Base-by-base conservation (phyloP, 768 basidiomycete genomes). In the Dendrothele bispora region DNA sequence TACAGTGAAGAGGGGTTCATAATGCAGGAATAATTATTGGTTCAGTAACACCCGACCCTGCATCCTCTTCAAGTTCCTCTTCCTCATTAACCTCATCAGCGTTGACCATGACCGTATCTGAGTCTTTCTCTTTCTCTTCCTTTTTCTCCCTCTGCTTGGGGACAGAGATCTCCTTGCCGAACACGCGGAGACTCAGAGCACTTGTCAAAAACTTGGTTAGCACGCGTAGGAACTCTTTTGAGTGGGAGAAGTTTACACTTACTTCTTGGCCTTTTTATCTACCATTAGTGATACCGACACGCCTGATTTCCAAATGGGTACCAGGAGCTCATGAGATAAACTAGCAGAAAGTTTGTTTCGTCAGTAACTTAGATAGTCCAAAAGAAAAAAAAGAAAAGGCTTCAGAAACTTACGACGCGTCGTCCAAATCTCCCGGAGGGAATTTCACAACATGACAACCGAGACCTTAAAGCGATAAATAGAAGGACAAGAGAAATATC, bases 211-310 rank as follows among this genome's bases (percentile, higher is more conserved):
- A 43, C 21, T 38, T 45, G 42, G 39, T 40, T 32, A 43, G 29
- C 50, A 27, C 42, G 34, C 17, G 11, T 10, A 29, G 51, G n/a
- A 42, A 11, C 6, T 7, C 18, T n/a, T 22, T 24, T 8, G 4
- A 17, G 7, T n/a, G 28, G 14, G 11, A 14, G 15, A 8, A 27
- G 26, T 29, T n/a, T n/a, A n/a, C n/a, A 62, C 72, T 10, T 36
- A 92, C 95, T 88, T 91, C 69, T 98, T 98, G 21, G 93, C 91
- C 60, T 89, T 89, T 67, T 98, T 99, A 68, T 98, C 94, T 45
- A 97, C 83, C 92, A 98, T 93, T 49, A 98, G 73, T 1, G 87
- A 83, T 43, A 95, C 62, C 0, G 93, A 95, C 11, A 84, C 82
- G 49, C 86, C 86, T 2, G 92, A 93, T 68, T 91, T 94, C 97